Evolutionary conservation across 2,329 filamentous ascomycete species (phyloP).

Genomic region (Beauveria pseudobassiana): DNA sequence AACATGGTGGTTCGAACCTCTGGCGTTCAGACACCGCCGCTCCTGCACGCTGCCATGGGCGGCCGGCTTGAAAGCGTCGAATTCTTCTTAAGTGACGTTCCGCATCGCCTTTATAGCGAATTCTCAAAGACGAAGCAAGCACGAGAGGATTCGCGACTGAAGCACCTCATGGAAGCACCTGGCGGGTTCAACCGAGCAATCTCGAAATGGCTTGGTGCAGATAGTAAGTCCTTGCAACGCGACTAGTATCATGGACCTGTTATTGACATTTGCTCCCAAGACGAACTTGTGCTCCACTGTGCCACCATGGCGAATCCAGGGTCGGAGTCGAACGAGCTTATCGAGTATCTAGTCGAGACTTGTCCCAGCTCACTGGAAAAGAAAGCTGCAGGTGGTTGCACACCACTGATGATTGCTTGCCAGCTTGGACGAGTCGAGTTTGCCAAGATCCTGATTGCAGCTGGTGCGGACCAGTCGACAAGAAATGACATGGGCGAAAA

Average conservation of each 20-base stretch:
- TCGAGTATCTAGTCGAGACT: conserved; percentile 58
- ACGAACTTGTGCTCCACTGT: conserved; percentile 59
- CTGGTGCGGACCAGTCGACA: conserved; percentile 61
- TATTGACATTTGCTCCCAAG: not conserved
- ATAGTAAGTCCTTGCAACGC: conserved; percentile 40
- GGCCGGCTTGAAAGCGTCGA: conserved; percentile 62
- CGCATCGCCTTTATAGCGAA: conserved; percentile 58
- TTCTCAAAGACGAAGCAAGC: conserved; percentile 55
- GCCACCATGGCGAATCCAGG: conserved; percentile 43
- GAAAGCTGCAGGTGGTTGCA: conserved; percentile 50
- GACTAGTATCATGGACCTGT: not conserved
- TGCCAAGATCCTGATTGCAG: conserved; percentile 54
- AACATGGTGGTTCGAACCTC: conserved; percentile 31
- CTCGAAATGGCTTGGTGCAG: conserved; percentile 51
- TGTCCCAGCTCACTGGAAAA: conserved; percentile 56
- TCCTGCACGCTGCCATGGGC: conserved; percentile 48
- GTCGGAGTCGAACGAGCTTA: conserved; percentile 40
- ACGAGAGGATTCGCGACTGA: conserved; percentile 53
- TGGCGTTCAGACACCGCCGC: conserved; percentile 45
- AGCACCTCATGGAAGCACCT: conserved; percentile 49
- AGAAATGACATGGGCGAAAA: conserved; percentile 58
- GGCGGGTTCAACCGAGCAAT: conserved; percentile 59
- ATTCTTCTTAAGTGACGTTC: conserved; percentile 69
- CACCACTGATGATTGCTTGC: conserved; percentile 64
- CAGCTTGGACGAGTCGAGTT: conserved; percentile 44